phyloP scores from a whole-genome alignment of 495 filamentous ascomycete species.

The Parathielavia hyrcaniae region DNA sequence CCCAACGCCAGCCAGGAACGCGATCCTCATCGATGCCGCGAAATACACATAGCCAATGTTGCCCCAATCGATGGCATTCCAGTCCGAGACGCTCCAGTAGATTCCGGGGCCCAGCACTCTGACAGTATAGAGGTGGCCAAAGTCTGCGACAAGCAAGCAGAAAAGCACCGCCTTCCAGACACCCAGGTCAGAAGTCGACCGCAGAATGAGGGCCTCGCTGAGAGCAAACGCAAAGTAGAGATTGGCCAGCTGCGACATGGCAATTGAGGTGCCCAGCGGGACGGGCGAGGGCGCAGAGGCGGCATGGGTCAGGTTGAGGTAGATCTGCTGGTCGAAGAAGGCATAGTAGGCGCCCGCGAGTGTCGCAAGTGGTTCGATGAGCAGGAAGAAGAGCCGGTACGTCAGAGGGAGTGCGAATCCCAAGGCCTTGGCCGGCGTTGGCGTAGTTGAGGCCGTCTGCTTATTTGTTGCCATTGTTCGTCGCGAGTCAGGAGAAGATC shows the following conservation, averaged over 20 bases:
- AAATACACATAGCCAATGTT: conserved; percentile 59
- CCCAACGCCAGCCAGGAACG: conserved; percentile 51
- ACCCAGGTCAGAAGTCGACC: conserved; percentile 51
- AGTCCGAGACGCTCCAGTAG: conserved; percentile 51
- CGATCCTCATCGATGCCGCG: conserved; percentile 49
- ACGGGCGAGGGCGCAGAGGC: conserved; percentile 37
- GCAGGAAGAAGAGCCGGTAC: conserved; percentile 60
- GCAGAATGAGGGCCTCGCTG: conserved; percentile 63
- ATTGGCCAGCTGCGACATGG: conserved; percentile 58
- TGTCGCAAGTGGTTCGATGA: conserved; percentile 60
- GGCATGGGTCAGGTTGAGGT: conserved; percentile 54
- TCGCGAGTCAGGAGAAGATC: background rate
- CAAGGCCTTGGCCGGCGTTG: conserved; percentile 5
- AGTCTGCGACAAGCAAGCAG: conserved; percentile 57
- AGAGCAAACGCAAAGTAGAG: conserved; percentile 61
- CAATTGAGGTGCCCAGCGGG: conserved; percentile 46
- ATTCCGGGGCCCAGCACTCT: conserved; percentile 43
- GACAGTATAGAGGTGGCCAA: conserved; percentile 61
- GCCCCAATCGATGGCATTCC: conserved; percentile 62
- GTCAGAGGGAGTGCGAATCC: conserved; percentile 36
- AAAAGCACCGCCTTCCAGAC: conserved; percentile 61
- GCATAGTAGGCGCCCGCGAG: conserved; percentile 60
- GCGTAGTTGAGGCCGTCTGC: background rate
- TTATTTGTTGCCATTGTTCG: conserved; percentile 13
- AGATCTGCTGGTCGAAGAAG: conserved; percentile 48